These are phyloP conservation scores for Teratosphaeria zuluensis DNA, from an alignment of 2,329 filamentous ascomycete species.

Conservation along the genomic window DNA sequence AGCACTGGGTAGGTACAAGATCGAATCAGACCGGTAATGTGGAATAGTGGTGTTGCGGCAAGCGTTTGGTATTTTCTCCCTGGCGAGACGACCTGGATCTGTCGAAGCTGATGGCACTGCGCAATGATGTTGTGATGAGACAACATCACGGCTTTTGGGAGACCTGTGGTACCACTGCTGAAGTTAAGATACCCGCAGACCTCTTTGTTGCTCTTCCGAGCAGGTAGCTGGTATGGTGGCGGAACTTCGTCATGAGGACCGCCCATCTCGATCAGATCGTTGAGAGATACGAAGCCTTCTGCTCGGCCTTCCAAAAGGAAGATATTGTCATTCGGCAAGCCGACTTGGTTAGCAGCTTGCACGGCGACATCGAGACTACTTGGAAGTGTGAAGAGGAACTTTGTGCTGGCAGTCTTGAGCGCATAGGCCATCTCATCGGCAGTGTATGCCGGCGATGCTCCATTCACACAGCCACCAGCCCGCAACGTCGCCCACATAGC, in stretches of 20 bases:
- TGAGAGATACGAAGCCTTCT: constrained; percentile 37
- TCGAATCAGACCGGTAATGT: constrained; percentile 54
- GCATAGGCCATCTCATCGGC: constrained; percentile 57
- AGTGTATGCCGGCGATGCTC: constrained; percentile 55
- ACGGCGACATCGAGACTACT: constrained; percentile 43
- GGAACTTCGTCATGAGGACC: constrained; percentile 28
- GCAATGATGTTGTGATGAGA: constrained; percentile 41
- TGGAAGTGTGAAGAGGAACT: constrained; percentile 47
- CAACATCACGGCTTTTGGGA: constrained; percentile 37
- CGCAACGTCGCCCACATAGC: constrained; percentile 49
- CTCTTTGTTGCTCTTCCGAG: constrained; percentile 44
- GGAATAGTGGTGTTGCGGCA: constrained; percentile 48
- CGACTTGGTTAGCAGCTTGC: constrained; percentile 43
- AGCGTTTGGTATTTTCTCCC: constrained; percentile 39
- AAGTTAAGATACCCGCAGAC: constrained; percentile 42
- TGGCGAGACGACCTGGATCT: constrained; percentile 36
- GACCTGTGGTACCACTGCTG: constrained; percentile 30
- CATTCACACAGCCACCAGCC: constrained; percentile 44
- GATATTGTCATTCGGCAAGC: constrained; percentile 39
- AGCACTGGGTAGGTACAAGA: constrained; percentile 52
- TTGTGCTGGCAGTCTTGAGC: constrained; percentile 46
- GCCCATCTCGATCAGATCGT: constrained; percentile 33
- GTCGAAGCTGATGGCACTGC: constrained; percentile 51
- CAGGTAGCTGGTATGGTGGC: constrained; percentile 38
- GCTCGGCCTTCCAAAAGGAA: constrained; percentile 46